phyloP scores from a whole-genome alignment of 1,139 yeast species.

The Debaryomyces psychrophilus region DNA sequence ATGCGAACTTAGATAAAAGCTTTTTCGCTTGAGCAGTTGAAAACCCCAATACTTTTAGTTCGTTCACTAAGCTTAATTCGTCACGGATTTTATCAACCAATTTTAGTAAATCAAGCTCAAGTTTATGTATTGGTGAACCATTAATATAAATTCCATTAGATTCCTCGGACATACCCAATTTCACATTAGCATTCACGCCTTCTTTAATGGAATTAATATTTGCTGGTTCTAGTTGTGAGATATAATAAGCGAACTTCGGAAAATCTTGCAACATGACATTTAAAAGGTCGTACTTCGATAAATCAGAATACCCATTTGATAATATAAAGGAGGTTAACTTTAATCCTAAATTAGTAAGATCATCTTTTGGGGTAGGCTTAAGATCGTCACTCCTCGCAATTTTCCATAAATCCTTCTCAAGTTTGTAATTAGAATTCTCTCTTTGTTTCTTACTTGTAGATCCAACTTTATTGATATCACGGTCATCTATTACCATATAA shows the following conservation, averaged over 20 bases:
- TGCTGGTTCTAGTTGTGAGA: conserved; percentile 25
- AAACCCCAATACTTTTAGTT: conserved; percentile 41
- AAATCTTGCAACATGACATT: conserved; percentile 47
- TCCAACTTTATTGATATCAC: conserved; percentile 30
- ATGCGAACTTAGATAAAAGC: conserved; percentile 50
- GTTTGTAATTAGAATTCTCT: conserved; percentile 3
- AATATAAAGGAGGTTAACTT: conserved; percentile 51
- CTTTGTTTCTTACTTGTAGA: conserved; percentile 2
- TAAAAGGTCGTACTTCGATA: conserved; percentile 36
- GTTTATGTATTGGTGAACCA: conserved; percentile 55
- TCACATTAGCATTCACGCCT: conserved; percentile 31
- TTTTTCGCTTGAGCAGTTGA: conserved; percentile 36
- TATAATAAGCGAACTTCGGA: conserved; percentile 49
- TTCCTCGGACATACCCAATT: conserved; percentile 37
- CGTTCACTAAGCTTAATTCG: conserved; percentile 38
- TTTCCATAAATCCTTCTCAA: conserved; percentile 15
- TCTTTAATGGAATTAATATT: conserved; percentile 22
- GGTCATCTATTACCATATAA: conserved; percentile 64
- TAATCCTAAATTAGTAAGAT: conserved; percentile 43
- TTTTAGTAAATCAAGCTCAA: conserved; percentile 48
- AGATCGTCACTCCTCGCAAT: conserved; percentile 23
- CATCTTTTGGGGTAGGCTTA: conserved; percentile 27
- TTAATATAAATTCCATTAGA: conserved; percentile 62
- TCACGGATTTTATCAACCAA: conserved; percentile 36
- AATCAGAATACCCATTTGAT: conserved; percentile 25